Conservation (phyloP, 495 filamentous ascomycete species). For the Venustampulla echinocandica region DNA sequence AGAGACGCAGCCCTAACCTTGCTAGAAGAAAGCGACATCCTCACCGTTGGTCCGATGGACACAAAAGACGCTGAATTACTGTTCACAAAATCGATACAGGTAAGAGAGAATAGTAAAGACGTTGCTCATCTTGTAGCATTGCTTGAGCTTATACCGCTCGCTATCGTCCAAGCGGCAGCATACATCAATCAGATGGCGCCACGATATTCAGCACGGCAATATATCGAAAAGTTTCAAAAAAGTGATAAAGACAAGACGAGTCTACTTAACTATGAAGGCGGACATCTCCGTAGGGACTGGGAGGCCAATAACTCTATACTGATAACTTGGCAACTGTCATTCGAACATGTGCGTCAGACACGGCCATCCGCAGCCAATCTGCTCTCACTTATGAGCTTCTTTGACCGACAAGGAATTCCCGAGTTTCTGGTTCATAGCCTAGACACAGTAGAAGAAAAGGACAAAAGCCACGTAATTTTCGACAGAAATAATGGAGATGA, state of each 20-base stretch:
- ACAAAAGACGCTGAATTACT: conserved; percentile 26
- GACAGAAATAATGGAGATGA: too few species aligned
- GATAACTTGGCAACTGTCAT: conserved; percentile 39
- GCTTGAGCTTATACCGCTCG: conserved; percentile 37
- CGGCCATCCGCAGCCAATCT: conserved; percentile 25
- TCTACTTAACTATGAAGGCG: conserved; percentile 29
- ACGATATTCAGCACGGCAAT: conserved; percentile 24
- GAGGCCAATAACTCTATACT: conserved; percentile 33
- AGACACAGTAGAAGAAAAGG: too few species aligned
- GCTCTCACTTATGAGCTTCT: conserved; percentile 30
- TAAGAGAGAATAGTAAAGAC: conserved; percentile 7
- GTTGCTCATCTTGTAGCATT: conserved; percentile 15
- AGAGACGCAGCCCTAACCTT: conserved; percentile 22
- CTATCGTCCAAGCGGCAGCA: conserved; percentile 35
- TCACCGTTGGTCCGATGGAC: conserved; percentile 30
- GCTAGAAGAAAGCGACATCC: conserved; percentile 28
- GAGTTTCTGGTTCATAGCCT: conserved; percentile 15
- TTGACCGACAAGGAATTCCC: conserved; percentile 27
- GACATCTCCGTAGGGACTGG: conserved; percentile 31
- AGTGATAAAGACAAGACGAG: conserved; percentile 26
- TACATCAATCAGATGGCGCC: conserved; percentile 27
- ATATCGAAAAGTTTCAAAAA: conserved; percentile 29
- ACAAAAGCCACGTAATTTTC: too few species aligned
- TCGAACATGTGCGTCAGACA: conserved; percentile 30
- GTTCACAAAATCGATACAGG: conserved; percentile 29